Percentiles rank a stretch among this genome's conserved stretches.
phyloP scores from a whole-genome alignment of 1,284 basidiomycete genomes.

The Cutaneotrichosporon mucoides region DNA sequence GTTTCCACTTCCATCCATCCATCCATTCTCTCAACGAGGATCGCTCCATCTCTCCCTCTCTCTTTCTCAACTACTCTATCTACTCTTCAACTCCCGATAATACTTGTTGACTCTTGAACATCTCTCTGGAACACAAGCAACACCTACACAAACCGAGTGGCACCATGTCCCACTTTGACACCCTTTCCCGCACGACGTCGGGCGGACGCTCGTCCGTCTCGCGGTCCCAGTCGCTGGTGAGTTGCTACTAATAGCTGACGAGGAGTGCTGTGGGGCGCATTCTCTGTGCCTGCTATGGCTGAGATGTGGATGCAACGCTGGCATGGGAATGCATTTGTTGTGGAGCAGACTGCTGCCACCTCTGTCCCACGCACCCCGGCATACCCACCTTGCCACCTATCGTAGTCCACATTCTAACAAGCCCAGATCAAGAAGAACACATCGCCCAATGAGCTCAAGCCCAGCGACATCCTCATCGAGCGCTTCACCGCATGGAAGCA shows the following conservation, averaged over 20 bases:
- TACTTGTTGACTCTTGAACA: not conserved
- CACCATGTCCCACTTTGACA: conserved; percentile 49
- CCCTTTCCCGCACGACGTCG: conserved; percentile 57
- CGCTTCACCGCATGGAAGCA: conserved; percentile 62
- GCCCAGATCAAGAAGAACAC: conserved; percentile 77
- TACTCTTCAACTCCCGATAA: not conserved
- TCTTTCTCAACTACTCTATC: not conserved
- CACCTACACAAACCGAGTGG: not conserved
- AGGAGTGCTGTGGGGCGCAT: too few relatives aligned
- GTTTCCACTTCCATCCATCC: not conserved
- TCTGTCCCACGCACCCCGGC: too few relatives aligned
- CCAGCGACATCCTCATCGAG: conserved; percentile 95
- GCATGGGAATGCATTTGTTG: too few relatives aligned
- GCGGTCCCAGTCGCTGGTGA: conserved; percentile 66
- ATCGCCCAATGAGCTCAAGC: conserved; percentile 81
- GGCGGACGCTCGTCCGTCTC: conserved; percentile 63
- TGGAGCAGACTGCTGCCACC: too few relatives aligned
- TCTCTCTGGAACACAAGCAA: not conserved
- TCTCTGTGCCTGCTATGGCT: too few relatives aligned
- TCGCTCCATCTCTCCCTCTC: conserved; percentile 2
- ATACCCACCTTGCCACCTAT: too few relatives aligned
- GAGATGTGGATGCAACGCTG: too few relatives aligned
- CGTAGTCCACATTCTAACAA: not conserved
- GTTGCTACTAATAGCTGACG: conserved; percentile 7
- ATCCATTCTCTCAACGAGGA: not conserved